Percentiles rank a stretch among this genome's conserved stretches.
phyloP scores from a whole-genome alignment of 2,329 filamentous ascomycete species.

The Phyllosticta paracitricarpa region DNA sequence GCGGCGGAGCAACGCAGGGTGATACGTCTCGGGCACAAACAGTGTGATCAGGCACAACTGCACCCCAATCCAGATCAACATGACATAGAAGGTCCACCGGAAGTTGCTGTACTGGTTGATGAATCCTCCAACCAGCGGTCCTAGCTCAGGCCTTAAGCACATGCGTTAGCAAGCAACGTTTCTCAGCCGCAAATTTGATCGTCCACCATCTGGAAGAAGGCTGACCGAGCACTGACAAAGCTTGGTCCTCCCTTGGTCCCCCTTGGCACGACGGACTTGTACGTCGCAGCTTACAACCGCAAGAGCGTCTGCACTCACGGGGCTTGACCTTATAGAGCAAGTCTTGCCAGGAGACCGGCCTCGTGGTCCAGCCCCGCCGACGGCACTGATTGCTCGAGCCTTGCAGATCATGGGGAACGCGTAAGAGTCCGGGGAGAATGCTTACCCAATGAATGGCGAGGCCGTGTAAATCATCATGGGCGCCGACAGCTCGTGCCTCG shows the following conservation, averaged over 20 bases:
- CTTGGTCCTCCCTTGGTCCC: not conserved
- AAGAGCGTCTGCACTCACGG: not conserved
- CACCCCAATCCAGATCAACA: conserved; percentile 67
- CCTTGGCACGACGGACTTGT: not conserved
- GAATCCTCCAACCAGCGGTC: conserved; percentile 61
- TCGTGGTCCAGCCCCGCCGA: not conserved
- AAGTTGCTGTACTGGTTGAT: conserved; percentile 68
- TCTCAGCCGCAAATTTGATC: not conserved
- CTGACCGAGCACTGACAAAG: not conserved
- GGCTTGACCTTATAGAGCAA: not conserved
- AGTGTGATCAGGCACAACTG: conserved; percentile 55
- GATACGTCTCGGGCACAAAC: conserved; percentile 82
- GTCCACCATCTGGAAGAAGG: not conserved
- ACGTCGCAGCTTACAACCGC: not conserved
- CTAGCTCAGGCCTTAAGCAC: conserved; percentile 40
- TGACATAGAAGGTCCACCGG: conserved; percentile 55
- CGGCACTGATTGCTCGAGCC: not conserved
- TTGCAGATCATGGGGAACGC: conserved; percentile 6
- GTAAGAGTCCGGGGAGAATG: not conserved
- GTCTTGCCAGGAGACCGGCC: not conserved
- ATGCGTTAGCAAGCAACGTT: conserved; percentile 9
- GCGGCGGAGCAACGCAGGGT: conserved; percentile 56
- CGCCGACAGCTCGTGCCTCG: conserved; percentile 37
- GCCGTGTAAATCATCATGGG: conserved; percentile 70
- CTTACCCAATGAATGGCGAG: conserved; percentile 40